These are phyloP conservation scores for Naganishia liquefaciens DNA, from an alignment of 1,284 basidiomycete species.

Conservation along the genomic window DNA sequence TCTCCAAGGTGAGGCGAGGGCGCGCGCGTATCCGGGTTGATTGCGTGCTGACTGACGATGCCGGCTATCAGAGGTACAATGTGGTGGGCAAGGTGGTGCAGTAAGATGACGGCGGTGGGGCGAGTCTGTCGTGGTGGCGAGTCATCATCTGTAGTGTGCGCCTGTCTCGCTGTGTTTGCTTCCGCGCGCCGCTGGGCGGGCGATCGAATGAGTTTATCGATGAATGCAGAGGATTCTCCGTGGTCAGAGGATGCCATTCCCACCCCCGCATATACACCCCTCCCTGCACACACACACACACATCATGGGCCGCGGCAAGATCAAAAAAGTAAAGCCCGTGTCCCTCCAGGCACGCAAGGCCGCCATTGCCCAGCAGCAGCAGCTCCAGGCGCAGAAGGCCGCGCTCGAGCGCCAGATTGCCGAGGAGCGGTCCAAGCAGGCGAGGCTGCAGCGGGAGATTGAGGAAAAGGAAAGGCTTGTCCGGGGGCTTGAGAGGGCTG, in stretches of 20 bases:
- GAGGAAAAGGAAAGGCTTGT: constrained; percentile 27
- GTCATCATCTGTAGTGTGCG: too few relatives aligned
- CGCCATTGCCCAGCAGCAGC: constrained; percentile 26
- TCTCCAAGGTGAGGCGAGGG: constrained; percentile 58
- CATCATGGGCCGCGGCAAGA: constrained; percentile 29
- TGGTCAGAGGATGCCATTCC: too few relatives aligned
- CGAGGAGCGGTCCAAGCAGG: constrained; percentile 29
- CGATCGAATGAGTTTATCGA: too few relatives aligned
- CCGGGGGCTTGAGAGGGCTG: constrained; percentile 9
- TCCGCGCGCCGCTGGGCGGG: background rate
- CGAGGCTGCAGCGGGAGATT: constrained; percentile 18
- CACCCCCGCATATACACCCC: background rate
- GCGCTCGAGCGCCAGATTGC: constrained; percentile 24
- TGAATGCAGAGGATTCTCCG: too few relatives aligned
- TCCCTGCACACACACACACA: background rate
- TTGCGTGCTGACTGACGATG: constrained; percentile 9
- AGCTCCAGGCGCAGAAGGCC: constrained; percentile 25
- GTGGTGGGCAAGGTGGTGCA: constrained; percentile 66
- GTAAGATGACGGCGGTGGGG: background rate
- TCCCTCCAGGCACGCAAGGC: constrained; percentile 27
- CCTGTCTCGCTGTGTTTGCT: too few relatives aligned
- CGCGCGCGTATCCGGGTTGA: background rate
- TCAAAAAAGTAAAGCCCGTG: constrained; percentile 26
- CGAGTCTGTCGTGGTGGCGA: background rate
- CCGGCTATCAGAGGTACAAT: constrained; percentile 67